Base-by-base conservation (phyloP, 345 rosid species). In the Citrus reticulata region DNA sequence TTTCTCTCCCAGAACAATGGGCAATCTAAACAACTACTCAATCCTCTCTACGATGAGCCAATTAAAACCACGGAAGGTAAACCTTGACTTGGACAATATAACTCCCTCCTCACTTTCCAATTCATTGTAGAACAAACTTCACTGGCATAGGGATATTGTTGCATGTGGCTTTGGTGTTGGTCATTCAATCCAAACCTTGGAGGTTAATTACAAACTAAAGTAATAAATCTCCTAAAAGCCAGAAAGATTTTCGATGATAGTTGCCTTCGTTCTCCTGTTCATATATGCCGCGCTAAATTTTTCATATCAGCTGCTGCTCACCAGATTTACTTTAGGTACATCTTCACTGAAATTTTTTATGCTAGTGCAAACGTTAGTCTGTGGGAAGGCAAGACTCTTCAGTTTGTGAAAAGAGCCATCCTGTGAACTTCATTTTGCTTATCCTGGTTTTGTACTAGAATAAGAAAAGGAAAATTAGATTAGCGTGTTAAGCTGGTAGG, bases 41-140 rank as follows among this genome's bases (percentile, higher is more conserved):
- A 51, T 68, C 62, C 81, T 60, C 82, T 70, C 64, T 51, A 61
- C 7, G 87, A 82, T 35, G 83, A 81, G 77, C 66, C 84, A 63
- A 72, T 78, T 42, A 73, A 70, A 35, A 74, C 79, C 49, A 72
- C 42, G 6, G 62, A 78, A 39, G 74, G 67, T 70, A 85, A 78
- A 54, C 83, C 76, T 27, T 73, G 77, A 77, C 61, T 71, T 5
- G 59, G 68, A 74, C 77, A 64, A 24, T 27, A 1, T 59, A 35
- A 59, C 34, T 17, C 11, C 42, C 30, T 2, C 19, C 7, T 40
- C 29, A 29, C 29, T 39, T 40, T 37, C 34, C 63, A 20, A 46
- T 20, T 10, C 30, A 54, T 22, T 17, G 68, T 58, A 7, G 19
- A 69, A 81, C 81, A 79, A 83, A 83, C 40, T 57, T 54, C 32